Percentiles rank a stretch among this genome's conserved stretches.
Conservation (phyloP, 768 basidiomycete species). For the Naematelia encephala region DNA sequence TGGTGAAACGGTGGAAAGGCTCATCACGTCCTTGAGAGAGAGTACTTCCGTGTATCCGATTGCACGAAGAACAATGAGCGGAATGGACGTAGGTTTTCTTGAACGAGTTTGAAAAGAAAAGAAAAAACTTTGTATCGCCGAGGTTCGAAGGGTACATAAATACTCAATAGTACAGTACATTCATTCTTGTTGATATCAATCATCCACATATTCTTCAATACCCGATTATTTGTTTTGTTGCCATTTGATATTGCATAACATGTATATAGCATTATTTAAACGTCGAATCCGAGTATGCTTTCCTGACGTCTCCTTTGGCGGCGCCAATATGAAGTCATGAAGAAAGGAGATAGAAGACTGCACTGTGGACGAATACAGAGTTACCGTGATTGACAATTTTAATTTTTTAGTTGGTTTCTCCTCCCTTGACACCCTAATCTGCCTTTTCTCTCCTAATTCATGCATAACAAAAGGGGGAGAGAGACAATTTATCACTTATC, state of each 20-base stretch:
- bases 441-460: background rate
- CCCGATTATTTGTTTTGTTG: background rate
- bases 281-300: too few species aligned
- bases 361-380: too few species aligned
- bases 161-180: too few species aligned
- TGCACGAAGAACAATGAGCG: constrained; percentile 39
- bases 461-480: too few species aligned
- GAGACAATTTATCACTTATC: background rate
- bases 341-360: too few species aligned
- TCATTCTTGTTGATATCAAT: too few species aligned
- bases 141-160: background rate
- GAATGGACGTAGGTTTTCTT: constrained; percentile 48
- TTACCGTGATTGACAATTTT: too few species aligned
- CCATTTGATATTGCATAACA: background rate
- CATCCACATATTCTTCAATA: too few species aligned
- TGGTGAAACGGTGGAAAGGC: constrained; percentile 66
- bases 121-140: background rate
- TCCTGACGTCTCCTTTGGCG: too few species aligned
- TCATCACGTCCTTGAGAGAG: constrained; percentile 68
- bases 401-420: too few species aligned
- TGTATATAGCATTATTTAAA: background rate
- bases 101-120: constrained; percentile 26
- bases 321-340: too few species aligned
- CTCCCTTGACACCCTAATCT: background rate
- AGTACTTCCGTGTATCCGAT: constrained; percentile 56